Base-by-base conservation (phyloP, 108 stramenopile genomes). In the Seminavis robusta region DNA sequence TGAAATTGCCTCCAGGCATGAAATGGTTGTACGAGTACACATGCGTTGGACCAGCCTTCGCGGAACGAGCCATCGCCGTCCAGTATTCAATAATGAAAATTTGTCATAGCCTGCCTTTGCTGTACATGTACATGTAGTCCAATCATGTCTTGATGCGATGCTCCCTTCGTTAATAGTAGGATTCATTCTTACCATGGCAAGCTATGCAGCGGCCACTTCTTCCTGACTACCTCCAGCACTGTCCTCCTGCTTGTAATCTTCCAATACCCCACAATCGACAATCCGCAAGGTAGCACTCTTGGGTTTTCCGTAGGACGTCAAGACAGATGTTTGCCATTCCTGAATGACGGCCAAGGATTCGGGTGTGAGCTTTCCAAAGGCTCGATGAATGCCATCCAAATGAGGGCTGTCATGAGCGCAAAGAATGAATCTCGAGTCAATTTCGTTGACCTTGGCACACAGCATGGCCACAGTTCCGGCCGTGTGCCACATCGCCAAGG, bases 301-400 rank as follows among this genome's bases (percentile, higher is more conserved):
- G 23, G 92, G 92, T 41, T 44, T 46, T 16, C 88, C 88, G 39
- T 85, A 69, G 49, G 78, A 72, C 4, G 89, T 92, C 56, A 80
- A 83, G 11, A 89, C 56, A 11, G 68, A 59, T n/a, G 45, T 67
- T 27, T 74, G 74, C 56, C 86, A 74, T 28, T 81, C 63, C 52
- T 84, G 56, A 5, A 90, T 40, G 17, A 77, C 66, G 33, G 71
- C 65, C 67, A 92, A 55, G 9, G 81, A 82, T 50, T 77, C 78
- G n/a, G 50, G 37, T 3, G 70, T 79, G 43, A 95, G 63, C 8
- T 77, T 56, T 30, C 91, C 94, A 72, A 95, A 86, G 6, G 88
- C 81, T 2, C 91, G 79, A 59, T 77, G 74, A 41, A 85, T 76
- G 44, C 92, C 92, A 67, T 93, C 90, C 65, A 95, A 46, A 60